These are phyloP conservation scores for Crithidia fasciculata DNA, from an alignment of 208 protist species.

Conservation along the genomic window DNA sequence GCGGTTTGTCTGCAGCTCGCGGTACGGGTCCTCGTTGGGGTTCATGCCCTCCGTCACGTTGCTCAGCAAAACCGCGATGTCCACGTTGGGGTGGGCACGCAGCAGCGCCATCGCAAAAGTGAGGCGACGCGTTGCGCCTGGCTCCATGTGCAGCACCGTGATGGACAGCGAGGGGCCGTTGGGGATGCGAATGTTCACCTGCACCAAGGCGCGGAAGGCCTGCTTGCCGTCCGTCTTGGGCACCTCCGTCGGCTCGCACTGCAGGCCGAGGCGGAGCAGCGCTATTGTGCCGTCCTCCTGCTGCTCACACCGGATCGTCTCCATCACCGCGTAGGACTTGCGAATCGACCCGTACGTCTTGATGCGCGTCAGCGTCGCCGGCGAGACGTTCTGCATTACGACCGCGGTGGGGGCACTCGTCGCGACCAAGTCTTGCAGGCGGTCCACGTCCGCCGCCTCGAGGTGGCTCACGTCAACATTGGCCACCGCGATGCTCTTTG, in stretches of 20 bases:
- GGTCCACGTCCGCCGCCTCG: slow-evolving; percentile 53
- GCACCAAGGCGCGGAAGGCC: slow-evolving; percentile 42
- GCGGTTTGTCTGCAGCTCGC: slow-evolving; percentile 53
- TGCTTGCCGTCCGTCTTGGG: slow-evolving; percentile 53
- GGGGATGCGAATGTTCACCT: slow-evolving; percentile 50
- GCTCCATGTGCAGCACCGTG: slow-evolving; percentile 62
- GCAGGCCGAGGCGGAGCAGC: slow-evolving; percentile 64
- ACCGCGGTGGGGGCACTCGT: slow-evolving; percentile 58
- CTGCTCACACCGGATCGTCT: slow-evolving; percentile 59
- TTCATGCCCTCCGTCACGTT: slow-evolving; percentile 64
- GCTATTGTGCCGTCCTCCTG: slow-evolving; percentile 63
- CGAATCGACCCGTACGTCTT: slow-evolving; percentile 57
- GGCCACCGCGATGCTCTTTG: slow-evolving; percentile 63
- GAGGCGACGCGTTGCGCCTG: slow-evolving; percentile 40
- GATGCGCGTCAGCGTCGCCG: slow-evolving; percentile 48
- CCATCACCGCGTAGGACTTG: slow-evolving; percentile 76
- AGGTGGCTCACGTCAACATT: slow-evolving; percentile 65
- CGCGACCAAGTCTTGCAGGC: slow-evolving; percentile 58
- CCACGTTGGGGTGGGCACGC: slow-evolving; percentile 38
- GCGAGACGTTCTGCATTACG: slow-evolving; percentile 70
- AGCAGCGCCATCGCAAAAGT: slow-evolving; percentile 45
- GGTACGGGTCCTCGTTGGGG: slow-evolving; percentile 45
- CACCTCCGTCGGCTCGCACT: slow-evolving; percentile 62
- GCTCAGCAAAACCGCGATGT: slow-evolving; percentile 59
- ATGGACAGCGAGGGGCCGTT: slow-evolving; percentile 49